phyloP scores from a whole-genome alignment of 345 rosid genomes.

The Dipteronia sinensis region DNA sequence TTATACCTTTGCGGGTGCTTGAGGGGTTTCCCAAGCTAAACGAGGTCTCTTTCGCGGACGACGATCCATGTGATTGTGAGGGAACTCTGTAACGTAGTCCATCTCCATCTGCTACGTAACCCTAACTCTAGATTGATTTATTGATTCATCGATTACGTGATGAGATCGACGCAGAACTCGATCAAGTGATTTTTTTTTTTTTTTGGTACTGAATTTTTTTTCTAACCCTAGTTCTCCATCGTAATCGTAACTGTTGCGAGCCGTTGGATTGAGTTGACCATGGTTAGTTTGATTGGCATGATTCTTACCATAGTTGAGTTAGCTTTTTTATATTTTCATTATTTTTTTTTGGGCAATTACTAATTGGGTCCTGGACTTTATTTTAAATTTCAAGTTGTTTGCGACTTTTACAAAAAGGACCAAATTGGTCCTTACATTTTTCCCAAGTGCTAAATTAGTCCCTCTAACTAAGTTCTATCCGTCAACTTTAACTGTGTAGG shows the following conservation, averaged over 20 bases:
- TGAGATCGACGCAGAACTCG: constrained; percentile 9
- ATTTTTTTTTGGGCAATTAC: no score
- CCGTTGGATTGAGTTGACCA: constrained; percentile 27
- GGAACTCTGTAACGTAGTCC: constrained; percentile 52
- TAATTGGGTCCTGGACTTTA: no score
- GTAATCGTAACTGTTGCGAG: constrained; percentile 12
- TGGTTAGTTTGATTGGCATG: neutral
- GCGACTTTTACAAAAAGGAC: no score
- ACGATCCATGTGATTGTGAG: constrained; percentile 56
- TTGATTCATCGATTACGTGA: constrained; percentile 12
- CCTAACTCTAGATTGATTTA: constrained; percentile 19
- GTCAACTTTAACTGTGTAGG: no score
- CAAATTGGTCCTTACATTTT: no score
- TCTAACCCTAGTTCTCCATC: constrained; percentile 19
- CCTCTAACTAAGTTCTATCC: no score
- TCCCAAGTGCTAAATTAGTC: no score
- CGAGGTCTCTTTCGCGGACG: constrained; percentile 66
- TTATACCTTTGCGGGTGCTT: constrained; percentile 47
- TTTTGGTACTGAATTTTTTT: neutral
- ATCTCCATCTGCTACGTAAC: constrained; percentile 40
- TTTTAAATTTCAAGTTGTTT: no score
- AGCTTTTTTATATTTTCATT: neutral
- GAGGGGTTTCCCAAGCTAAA: constrained; percentile 60
- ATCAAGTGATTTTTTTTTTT: neutral
- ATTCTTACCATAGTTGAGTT: constrained; percentile 19